phyloP scores from a whole-genome alignment of 164 flowering plant species.

The Santalum album region DNA sequence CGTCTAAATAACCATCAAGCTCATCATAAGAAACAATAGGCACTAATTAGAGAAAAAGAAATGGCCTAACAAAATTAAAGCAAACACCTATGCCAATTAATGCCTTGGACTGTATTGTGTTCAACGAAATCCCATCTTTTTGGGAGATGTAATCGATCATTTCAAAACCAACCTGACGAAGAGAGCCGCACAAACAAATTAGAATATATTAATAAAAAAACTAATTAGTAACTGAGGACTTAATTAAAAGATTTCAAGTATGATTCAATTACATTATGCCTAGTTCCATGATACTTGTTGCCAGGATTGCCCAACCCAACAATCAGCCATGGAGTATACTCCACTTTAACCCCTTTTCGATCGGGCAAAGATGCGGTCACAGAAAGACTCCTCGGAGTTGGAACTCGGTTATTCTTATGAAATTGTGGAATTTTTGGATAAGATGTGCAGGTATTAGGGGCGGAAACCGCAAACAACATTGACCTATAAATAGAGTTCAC shows the following conservation, averaged over 20 bases:
- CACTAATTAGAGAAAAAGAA: neutral
- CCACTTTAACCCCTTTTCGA: constrained; percentile 38
- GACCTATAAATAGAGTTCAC: constrained; percentile 33
- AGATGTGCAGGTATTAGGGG: constrained; percentile 24
- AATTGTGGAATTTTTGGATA: constrained; percentile 22
- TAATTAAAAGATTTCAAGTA: neutral
- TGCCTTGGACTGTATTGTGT: constrained; percentile 92
- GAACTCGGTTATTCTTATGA: constrained; percentile 5
- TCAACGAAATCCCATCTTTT: constrained; percentile 63
- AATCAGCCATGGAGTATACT: constrained; percentile 93
- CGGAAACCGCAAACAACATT: constrained; percentile 53
- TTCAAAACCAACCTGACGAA: constrained; percentile 86
- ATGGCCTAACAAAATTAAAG: neutral
- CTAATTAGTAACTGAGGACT: no score
- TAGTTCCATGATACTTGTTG: constrained; percentile 84
- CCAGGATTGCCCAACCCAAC: constrained; percentile 97
- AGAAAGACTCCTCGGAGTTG: constrained; percentile 2
- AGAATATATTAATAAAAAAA: neutral
- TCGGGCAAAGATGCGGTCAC: constrained; percentile 33
- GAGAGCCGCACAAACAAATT: neutral
- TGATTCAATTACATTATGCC: constrained; percentile 67
- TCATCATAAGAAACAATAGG: neutral
- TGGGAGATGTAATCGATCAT: constrained; percentile 81
- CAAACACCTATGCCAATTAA: constrained; percentile 81
- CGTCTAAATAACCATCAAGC: constrained; percentile 15